phyloP scores from a whole-genome alignment of 164 flowering plant genomes.

The Berberis vulgaris region DNA sequence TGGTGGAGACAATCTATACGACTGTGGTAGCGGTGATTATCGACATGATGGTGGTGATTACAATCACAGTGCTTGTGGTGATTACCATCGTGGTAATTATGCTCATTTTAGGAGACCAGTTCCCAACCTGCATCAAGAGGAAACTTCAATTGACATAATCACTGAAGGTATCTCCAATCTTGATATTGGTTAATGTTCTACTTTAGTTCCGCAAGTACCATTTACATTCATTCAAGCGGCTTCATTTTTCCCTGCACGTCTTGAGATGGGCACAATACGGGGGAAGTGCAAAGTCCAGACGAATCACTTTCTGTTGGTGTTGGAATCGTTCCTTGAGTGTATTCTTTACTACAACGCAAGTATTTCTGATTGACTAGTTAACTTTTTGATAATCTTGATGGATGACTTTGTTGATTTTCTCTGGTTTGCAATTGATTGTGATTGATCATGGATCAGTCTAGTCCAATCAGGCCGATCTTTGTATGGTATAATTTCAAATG shows the following conservation, averaged over 20 bases:
- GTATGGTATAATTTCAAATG: too few relatives aligned
- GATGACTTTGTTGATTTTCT: too few relatives aligned
- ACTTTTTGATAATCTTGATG: too few relatives aligned
- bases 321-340: not conserved
- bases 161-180: not conserved
- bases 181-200: not conserved
- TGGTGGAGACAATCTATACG: not conserved
- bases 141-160: not conserved
- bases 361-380: not conserved
- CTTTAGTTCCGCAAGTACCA: too few relatives aligned
- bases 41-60: not conserved
- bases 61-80: not conserved
- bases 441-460: too few relatives aligned
- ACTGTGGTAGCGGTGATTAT: not conserved
- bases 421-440: too few relatives aligned
- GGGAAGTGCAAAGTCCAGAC: not conserved
- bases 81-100: not conserved
- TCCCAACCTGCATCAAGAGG: conserved; percentile 5
- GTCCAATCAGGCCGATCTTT: too few relatives aligned
- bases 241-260: not conserved
- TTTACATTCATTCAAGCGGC: not conserved
- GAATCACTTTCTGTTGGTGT: not conserved
- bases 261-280: not conserved
- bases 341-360: conserved; percentile 3
- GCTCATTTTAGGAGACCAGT: not conserved